phyloP scores from a whole-genome alignment of 148 eudicot species.

The Diospyros lotus region DNA sequence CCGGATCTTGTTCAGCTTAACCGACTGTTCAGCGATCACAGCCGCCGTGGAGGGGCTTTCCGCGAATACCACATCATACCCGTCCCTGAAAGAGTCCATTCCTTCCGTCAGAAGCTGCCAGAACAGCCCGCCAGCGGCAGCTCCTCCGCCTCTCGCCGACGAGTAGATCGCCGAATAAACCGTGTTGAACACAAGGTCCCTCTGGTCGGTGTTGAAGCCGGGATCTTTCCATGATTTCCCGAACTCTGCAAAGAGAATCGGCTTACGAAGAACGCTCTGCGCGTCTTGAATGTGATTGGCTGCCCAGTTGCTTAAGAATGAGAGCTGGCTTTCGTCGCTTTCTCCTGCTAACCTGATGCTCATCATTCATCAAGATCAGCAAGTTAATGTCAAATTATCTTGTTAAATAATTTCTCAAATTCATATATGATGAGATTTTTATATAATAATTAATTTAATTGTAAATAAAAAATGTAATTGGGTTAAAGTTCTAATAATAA shows the following conservation, averaged over 20 bases:
- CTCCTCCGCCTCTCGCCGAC: conserved; percentile 47
- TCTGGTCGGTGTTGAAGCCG: conserved; percentile 24
- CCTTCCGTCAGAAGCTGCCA: conserved; percentile 59
- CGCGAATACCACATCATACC: conserved; percentile 47
- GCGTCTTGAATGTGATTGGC: conserved; percentile 49
- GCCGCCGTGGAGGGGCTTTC: conserved; percentile 32
- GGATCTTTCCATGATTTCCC: conserved; percentile 51
- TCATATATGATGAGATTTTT: too few relatives aligned
- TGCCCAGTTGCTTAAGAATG: conserved; percentile 43
- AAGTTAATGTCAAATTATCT: too few relatives aligned
- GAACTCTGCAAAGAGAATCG: conserved; percentile 57
- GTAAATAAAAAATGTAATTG: too few relatives aligned
- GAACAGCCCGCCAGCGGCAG: conserved; percentile 58
- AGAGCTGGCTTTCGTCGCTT: conserved; percentile 25
- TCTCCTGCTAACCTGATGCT: conserved; percentile 35
- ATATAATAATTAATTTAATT: too few relatives aligned
- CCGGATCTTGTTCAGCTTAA: conserved; percentile 27
- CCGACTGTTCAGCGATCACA: conserved; percentile 35
- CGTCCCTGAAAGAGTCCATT: conserved; percentile 49
- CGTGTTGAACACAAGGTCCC: conserved; percentile 30
- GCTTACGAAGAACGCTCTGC: conserved; percentile 42
- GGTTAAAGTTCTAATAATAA: neutral
- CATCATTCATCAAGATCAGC: neutral
- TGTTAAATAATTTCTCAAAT: too few relatives aligned
- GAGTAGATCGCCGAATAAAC: conserved; percentile 39